These are phyloP conservation scores for Kondoa malvinella DNA, from an alignment of 768 basidiomycete species.

Conservation along the genomic window DNA sequence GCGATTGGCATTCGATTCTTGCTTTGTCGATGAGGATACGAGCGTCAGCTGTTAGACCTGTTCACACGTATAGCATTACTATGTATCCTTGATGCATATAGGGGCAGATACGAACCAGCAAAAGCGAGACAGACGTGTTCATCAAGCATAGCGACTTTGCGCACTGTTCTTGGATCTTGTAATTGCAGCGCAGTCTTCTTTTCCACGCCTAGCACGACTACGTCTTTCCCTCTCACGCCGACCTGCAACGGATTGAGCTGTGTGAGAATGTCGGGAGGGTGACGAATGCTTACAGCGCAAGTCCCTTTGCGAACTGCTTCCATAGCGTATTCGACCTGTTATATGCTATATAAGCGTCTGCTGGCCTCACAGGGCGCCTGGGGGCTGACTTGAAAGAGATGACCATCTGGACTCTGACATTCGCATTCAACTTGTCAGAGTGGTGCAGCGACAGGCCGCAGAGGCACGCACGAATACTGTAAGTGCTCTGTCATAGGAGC, in stretches of 20 bases:
- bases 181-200: conserved; percentile 96
- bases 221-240: conserved; percentile 82
- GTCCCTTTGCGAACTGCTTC: conserved; percentile 96
- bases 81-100: background rate
- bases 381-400: conserved; percentile 72
- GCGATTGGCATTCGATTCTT: conserved; percentile 90
- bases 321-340: conserved; percentile 92
- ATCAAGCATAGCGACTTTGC: conserved; percentile 96
- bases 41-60: conserved; percentile 92
- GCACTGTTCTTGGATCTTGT: conserved; percentile 91
- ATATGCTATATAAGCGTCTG: too few relatives aligned
- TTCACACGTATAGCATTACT: background rate
- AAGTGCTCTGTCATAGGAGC: conserved; percentile 17
- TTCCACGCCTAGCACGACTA: conserved; percentile 93
- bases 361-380: too few relatives aligned
- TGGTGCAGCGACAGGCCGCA: background rate
- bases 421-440: background rate
- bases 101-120: conserved; percentile 48
- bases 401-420: conserved; percentile 38
- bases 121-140: conserved; percentile 95
- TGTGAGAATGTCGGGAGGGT: background rate
- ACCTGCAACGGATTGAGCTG: conserved; percentile 41
- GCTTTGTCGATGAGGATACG: conserved; percentile 96
- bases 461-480: background rate
- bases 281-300: conserved; percentile 55